phyloP scores from a whole-genome alignment of 306 rosid genomes.

The Urtica urens region DNA sequence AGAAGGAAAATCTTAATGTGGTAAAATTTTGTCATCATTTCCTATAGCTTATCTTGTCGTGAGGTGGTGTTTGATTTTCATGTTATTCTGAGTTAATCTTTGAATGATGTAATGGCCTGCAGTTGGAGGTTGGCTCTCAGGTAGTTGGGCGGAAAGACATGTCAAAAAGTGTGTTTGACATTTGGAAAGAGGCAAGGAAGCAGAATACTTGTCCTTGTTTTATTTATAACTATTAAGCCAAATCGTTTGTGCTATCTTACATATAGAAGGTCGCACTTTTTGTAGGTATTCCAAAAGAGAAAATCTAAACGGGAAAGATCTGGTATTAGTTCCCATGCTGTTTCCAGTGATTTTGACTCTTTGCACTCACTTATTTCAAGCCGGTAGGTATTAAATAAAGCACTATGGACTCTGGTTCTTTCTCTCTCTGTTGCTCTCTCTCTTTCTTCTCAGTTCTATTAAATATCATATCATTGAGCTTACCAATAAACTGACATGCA shows the following conservation, averaged over 20 bases:
- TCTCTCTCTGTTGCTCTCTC: slow-evolving; percentile 3
- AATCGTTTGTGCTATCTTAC: slow-evolving; percentile 13
- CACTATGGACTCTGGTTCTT: slow-evolving; percentile 3
- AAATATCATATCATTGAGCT: slow-evolving; percentile 2
- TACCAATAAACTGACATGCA: slow-evolving; percentile 32
- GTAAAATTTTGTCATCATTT: slow-evolving; percentile 35
- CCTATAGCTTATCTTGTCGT: background rate
- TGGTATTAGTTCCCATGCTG: slow-evolving; percentile 15
- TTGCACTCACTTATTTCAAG: slow-evolving; percentile 60
- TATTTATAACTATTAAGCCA: slow-evolving; percentile 8
- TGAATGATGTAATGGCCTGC: slow-evolving; percentile 15
- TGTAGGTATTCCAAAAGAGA: slow-evolving; percentile 70
- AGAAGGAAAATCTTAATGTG: slow-evolving; percentile 63
- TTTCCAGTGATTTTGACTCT: slow-evolving; percentile 45
- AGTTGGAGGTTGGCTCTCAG: slow-evolving; percentile 79
- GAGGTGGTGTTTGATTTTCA: background rate
- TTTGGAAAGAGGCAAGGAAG: slow-evolving; percentile 76
- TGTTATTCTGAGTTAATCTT: background rate
- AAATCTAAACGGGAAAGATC: slow-evolving; percentile 47
- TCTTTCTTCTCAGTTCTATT: background rate
- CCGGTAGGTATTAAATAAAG: slow-evolving; percentile 43
- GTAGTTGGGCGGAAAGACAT: slow-evolving; percentile 85
- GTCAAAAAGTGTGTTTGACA: slow-evolving; percentile 53
- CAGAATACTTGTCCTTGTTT: slow-evolving; percentile 7
- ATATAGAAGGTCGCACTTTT: slow-evolving; percentile 11